Evolutionary conservation across 78 protist species (phyloP), one percentile per base, ranked within the genome.

Genomic region (Emiliania huxleyi): DNA sequence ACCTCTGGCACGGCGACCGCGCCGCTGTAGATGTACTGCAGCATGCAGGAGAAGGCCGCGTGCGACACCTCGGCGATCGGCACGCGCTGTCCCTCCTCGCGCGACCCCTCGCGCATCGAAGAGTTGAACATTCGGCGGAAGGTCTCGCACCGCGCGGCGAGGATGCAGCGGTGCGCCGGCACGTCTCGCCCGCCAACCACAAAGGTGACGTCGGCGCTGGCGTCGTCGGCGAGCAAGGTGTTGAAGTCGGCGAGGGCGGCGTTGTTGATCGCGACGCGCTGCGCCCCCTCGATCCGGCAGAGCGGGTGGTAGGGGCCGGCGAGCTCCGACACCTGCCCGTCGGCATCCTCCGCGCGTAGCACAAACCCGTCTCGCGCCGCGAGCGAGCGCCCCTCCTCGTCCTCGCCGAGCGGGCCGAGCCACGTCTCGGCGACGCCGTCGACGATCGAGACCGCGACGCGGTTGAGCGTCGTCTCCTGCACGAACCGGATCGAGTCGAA

Each of bases 141-240:
- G 15, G 84, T 26, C n/a, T 73, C 55, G 37, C 73, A 56, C 37
- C 92, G 49, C 38, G 88, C 90, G 45, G 62, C 42, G 35, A 91
- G 90, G 55, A 91, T 77, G 77, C 55, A 37, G 18, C 79, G 77
- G 79, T 91, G 93, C n/a, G 93, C 93, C 29, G 26, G 42, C 42
- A 91, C 18, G 38, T 8, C 35, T 23, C 49, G 33, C 49, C 69
- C 75, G 26, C 18, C 56, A 3, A 52, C 79, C 38, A 42, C 46
- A 33, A 91, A 42, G 38, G 25, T 35, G 42, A 91, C 93, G 42
- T 91, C 93, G 56, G 77, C 46, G 35, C 48, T 8, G 29, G n/a
- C 1, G 37, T 38, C 87, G 87, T 77, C 46, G 49, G 0, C 26
- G 35, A 77, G 26, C 19, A 77, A 22, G 12, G 44, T 0, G 2